Percentiles rank a stretch among this genome's conserved stretches.
phyloP scores from a whole-genome alignment of 208 protist genomes.

The Trypanosoma scelopori region DNA sequence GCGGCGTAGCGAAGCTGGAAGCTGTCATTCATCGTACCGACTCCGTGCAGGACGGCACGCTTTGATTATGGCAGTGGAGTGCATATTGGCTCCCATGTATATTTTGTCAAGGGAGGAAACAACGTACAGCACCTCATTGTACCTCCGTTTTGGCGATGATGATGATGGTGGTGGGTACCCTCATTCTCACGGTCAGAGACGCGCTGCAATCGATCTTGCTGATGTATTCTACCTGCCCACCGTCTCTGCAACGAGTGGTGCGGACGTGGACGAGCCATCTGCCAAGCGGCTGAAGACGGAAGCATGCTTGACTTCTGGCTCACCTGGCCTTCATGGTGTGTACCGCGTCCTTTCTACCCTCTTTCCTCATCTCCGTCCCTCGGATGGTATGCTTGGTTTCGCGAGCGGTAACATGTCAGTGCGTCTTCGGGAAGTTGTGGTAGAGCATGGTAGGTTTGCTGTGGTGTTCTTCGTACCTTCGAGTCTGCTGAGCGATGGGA shows the following conservation, averaged over 20 bases:
- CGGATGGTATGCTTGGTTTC: neutral
- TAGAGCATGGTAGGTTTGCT: slow-evolving; percentile 14
- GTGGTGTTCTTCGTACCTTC: slow-evolving; percentile 6
- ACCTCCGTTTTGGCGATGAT: slow-evolving; percentile 6
- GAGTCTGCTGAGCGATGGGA: neutral
- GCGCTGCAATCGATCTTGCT: neutral
- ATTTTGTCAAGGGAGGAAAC: neutral
- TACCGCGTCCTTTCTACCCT: slow-evolving; percentile 8
- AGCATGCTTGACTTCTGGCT: neutral
- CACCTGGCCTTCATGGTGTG: neutral
- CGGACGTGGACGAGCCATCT: neutral
- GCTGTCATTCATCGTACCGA: neutral
- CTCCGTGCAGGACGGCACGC: slow-evolving; percentile 7
- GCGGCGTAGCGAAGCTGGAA: neutral
- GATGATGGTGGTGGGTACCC: neutral
- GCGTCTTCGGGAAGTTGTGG: slow-evolving; percentile 24
- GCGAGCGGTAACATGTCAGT: neutral
- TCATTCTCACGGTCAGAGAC: neutral
- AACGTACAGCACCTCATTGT: slow-evolving; percentile 9
- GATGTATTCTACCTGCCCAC: slow-evolving; percentile 8
- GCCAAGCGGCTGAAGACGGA: slow-evolving; percentile 1
- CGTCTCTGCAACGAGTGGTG: neutral
- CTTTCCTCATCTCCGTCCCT: slow-evolving; percentile 10
- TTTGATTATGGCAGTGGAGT: slow-evolving; percentile 19
- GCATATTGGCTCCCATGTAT: slow-evolving; percentile 25